phyloP scores from a whole-genome alignment of 192 early-diverging fungal species.

The Chytriomyces sp. region DNA sequence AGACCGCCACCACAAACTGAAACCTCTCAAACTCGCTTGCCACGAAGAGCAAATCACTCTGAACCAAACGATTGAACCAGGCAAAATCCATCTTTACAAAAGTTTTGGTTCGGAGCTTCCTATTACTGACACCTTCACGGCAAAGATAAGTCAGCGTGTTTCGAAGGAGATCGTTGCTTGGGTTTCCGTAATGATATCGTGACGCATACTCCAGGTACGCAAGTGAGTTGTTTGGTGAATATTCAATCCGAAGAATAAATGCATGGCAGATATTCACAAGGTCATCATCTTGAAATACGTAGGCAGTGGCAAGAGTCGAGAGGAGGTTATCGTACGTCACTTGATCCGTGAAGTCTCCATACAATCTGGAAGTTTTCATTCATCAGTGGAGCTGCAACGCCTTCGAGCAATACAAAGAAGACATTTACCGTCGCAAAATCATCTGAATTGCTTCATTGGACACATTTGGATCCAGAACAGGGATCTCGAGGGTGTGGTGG shows the following conservation, averaged over 20 bases:
- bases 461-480: slow-evolving; percentile 20
- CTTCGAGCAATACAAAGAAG: background rate
- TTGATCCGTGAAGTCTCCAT: slow-evolving; percentile 25
- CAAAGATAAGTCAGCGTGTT: slow-evolving; percentile 22
- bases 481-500: slow-evolving; percentile 8
- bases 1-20: slow-evolving; percentile 21
- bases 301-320: slow-evolving; percentile 8
- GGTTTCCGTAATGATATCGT: slow-evolving; percentile 16
- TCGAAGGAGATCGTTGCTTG: slow-evolving; percentile 1
- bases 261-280: slow-evolving; percentile 2
- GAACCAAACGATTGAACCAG: slow-evolving; percentile 25
- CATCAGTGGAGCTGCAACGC: background rate
- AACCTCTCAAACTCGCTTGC: slow-evolving; percentile 16
- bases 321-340: slow-evolving; percentile 26
- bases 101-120: slow-evolving; percentile 10
- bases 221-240: slow-evolving; percentile 12
- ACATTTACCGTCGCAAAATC: slow-evolving; percentile 15
- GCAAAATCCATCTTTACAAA: slow-evolving; percentile 31
- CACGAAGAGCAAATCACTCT: slow-evolving; percentile 29
- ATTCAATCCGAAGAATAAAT: slow-evolving; percentile 20
- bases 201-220: slow-evolving; percentile 26
- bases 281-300: slow-evolving; percentile 18
- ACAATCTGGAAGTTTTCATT: slow-evolving; percentile 20
- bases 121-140: slow-evolving; percentile 16
- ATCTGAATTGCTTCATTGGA: slow-evolving; percentile 26